phyloP scores from a whole-genome alignment of 78 protist genomes.

The Dictyostelium capitatum region DNA sequence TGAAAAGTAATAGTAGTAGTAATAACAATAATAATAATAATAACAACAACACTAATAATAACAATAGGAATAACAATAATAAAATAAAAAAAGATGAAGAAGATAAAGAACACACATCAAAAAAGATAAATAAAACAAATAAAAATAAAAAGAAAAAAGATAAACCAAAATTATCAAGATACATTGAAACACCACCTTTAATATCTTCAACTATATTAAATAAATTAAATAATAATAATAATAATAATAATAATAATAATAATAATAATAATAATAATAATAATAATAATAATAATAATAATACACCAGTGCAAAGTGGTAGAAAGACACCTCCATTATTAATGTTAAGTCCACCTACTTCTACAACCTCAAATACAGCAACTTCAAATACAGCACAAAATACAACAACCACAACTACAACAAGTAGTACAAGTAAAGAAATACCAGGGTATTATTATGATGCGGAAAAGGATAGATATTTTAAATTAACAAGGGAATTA shows the following conservation, averaged over 20 bases:
- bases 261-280: neutral
- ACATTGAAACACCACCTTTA: neutral
- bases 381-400: neutral
- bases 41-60: neutral
- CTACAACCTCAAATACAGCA: neutral
- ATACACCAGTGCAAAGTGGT: neutral
- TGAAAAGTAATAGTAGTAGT: neutral
- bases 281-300: neutral
- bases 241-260: neutral
- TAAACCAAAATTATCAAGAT: neutral
- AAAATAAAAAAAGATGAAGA: neutral
- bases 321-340: constrained; percentile 11
- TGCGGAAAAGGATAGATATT: constrained; percentile 53
- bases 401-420: neutral
- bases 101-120: neutral
- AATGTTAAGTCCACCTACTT: neutral
- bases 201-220: neutral
- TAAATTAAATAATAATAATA: neutral
- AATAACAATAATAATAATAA: constrained; percentile 1
- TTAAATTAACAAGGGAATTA: constrained; percentile 53
- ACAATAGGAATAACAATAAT: neutral
- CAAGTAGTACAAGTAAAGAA: neutral
- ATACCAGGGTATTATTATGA: constrained; percentile 67
- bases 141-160: neutral
- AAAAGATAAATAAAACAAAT: constrained; percentile 17